phyloP scores from a whole-genome alignment of 176 grass and related monocot genomes.

The Hordeum marinum region DNA sequence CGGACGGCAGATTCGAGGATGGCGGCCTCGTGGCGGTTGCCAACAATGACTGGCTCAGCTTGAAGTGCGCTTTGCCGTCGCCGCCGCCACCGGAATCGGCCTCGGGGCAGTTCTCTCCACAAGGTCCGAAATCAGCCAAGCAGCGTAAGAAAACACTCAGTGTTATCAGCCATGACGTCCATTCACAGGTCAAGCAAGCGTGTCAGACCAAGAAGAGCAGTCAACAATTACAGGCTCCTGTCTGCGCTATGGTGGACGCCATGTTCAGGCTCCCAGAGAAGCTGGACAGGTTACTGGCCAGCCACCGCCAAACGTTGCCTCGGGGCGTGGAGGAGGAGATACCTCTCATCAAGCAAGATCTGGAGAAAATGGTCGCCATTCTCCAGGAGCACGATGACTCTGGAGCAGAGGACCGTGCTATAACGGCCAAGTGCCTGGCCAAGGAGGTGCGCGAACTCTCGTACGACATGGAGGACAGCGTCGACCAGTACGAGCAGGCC shows the following conservation, averaged over 20 bases:
- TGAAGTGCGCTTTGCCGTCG: not conserved
- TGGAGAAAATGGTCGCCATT: not conserved
- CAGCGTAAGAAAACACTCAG: too few species aligned
- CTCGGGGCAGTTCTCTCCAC: not conserved
- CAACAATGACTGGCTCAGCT: too few species aligned
- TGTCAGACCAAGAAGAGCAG: too few species aligned
- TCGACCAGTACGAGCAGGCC: not conserved
- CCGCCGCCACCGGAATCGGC: not conserved
- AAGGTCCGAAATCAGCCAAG: too few species aligned
- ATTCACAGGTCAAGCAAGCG: too few species aligned
- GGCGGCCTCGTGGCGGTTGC: not conserved
- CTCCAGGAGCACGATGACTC: not conserved
- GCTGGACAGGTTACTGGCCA: not conserved
- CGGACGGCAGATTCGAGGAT: not conserved
- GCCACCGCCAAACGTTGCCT: not conserved
- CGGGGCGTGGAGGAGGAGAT: not conserved
- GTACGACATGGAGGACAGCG: conserved; percentile 17
- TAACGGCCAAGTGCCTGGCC: conserved; percentile 2
- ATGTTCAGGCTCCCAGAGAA: not conserved
- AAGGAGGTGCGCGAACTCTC: conserved; percentile 33
- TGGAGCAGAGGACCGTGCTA: not conserved
- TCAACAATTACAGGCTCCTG: too few species aligned
- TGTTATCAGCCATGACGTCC: too few species aligned
- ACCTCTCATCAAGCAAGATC: conserved; percentile 1
- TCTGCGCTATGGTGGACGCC: not conserved